These are phyloP conservation scores for Crithidia brevicula DNA, from an alignment of 208 protist genomes.

Conservation along the genomic window DNA sequence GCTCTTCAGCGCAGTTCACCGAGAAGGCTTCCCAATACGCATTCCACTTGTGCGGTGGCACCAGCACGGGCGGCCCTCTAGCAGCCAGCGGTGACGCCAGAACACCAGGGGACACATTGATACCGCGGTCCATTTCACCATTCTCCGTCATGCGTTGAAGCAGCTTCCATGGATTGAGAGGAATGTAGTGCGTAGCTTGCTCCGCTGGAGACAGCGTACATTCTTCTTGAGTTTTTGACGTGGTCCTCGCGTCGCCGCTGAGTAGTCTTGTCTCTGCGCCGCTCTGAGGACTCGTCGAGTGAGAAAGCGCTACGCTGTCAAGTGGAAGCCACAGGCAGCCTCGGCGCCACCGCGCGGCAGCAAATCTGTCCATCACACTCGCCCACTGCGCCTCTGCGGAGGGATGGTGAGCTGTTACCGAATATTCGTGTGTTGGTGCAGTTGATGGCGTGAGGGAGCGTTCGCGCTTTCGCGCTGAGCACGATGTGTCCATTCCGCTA, in stretches of 20 bases:
- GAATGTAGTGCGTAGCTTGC: conserved; percentile 10
- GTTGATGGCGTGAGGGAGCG: conserved; percentile 1
- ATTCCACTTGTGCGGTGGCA: conserved; percentile 66
- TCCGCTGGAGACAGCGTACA: no score
- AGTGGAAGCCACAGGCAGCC: conserved; percentile 16
- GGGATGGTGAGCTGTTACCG: no score
- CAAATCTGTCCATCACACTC: conserved; percentile 3
- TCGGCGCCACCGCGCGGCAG: conserved; percentile 31
- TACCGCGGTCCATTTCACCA: background rate
- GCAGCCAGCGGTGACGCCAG: no score
- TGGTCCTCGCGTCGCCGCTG: no score
- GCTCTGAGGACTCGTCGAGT: no score
- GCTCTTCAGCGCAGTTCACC: conserved; percentile 21
- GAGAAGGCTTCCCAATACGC: conserved; percentile 60
- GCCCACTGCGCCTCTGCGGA: background rate
- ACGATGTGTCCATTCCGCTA: no score
- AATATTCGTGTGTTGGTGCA: background rate
- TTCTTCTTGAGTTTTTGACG: no score
- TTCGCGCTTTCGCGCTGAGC: background rate
- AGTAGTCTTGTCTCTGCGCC: no score
- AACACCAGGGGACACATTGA: background rate
- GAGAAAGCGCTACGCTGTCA: no score
- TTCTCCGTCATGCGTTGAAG: conserved; percentile 6
- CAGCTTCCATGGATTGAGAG: conserved; percentile 28
- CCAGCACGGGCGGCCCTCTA: conserved; percentile 8